Conservation (phyloP, 2,329 filamentous ascomycete species). For the Chalara sp. region DNA sequence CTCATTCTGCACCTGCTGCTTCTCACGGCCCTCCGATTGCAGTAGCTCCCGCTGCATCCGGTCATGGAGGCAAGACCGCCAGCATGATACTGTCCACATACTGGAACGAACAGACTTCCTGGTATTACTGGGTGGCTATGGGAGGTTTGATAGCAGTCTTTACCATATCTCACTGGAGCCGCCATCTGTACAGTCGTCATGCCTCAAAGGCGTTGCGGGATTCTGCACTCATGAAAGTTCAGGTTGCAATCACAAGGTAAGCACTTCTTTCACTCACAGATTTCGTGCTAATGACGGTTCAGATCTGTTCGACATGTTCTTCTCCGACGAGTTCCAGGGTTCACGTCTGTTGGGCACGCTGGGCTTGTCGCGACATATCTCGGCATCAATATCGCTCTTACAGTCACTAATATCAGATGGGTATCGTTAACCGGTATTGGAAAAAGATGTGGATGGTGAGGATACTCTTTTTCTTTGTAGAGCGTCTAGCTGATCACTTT, state of each 20-base stretch:
- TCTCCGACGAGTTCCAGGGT: not conserved
- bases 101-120: conserved; percentile 7
- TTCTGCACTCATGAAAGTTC: not conserved
- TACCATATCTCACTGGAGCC: conserved; percentile 15
- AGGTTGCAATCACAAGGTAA: not conserved
- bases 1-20: no score
- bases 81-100: no score
- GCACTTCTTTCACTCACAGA: not conserved
- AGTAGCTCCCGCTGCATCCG: no score
- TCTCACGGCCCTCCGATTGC: no score
- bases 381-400: conserved; percentile 29
- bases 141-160: conserved; percentile 16
- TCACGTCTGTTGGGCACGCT: conserved; percentile 27
- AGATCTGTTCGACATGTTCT: not conserved
- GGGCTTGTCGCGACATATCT: conserved; percentile 29
- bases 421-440: conserved; percentile 4
- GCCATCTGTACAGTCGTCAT: conserved; percentile 13
- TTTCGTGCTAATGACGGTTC: not conserved
- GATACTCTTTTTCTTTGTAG: conserved; percentile 14
- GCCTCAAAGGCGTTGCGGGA: not conserved
- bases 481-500: conserved; percentile 15
- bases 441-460: conserved; percentile 19
- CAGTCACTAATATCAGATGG: conserved; percentile 25
- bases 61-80: no score
- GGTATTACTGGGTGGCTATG: conserved; percentile 17